A percentile compares a stretch with the other conserved stretches of the same genome.
phyloP scores from a whole-genome alignment of 441 rosid species.

The Erysimum pusillum region DNA sequence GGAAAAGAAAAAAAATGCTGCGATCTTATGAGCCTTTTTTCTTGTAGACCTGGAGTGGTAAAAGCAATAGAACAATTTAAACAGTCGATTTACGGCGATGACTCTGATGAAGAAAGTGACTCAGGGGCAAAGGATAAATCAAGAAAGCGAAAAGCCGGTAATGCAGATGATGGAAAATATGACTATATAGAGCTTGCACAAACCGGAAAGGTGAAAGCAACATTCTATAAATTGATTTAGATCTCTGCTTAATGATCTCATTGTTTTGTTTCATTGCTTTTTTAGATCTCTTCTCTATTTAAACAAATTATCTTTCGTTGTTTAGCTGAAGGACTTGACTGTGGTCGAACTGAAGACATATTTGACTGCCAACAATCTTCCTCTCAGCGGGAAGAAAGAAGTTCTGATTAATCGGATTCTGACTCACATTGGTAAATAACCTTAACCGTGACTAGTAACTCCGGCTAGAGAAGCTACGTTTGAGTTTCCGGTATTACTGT shows the following conservation, averaged over 20 bases:
- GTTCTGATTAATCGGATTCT: slow-evolving; percentile 71
- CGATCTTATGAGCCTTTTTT: slow-evolving; percentile 14
- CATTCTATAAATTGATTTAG: slow-evolving; percentile 25
- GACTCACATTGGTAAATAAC: slow-evolving; percentile 69
- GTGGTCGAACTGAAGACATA: slow-evolving; percentile 73
- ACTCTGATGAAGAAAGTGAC: slow-evolving; percentile 62
- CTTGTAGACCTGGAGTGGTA: slow-evolving; percentile 66
- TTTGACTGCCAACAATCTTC: slow-evolving; percentile 70
- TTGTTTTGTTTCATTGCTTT: slow-evolving; percentile 7
- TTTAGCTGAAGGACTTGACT: slow-evolving; percentile 84
- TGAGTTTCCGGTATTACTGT: background rate
- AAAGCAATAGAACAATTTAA: slow-evolving; percentile 80
- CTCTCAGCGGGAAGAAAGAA: slow-evolving; percentile 80
- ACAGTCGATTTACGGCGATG: slow-evolving; percentile 75
- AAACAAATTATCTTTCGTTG: slow-evolving; percentile 12
- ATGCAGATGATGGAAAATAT: slow-evolving; percentile 65
- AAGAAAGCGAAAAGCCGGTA: slow-evolving; percentile 71
- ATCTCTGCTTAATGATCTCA: slow-evolving; percentile 8
- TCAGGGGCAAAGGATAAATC: slow-evolving; percentile 56
- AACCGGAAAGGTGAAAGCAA: slow-evolving; percentile 70
- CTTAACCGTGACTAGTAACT: slow-evolving; percentile 27
- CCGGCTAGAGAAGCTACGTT: slow-evolving; percentile 15
- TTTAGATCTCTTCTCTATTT: background rate
- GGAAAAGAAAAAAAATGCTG: background rate
- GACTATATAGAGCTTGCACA: slow-evolving; percentile 81